Evolutionary conservation across 2,329 filamentous ascomycete genomes (phyloP).

Genomic region (Amesomyces nigricolor): DNA sequence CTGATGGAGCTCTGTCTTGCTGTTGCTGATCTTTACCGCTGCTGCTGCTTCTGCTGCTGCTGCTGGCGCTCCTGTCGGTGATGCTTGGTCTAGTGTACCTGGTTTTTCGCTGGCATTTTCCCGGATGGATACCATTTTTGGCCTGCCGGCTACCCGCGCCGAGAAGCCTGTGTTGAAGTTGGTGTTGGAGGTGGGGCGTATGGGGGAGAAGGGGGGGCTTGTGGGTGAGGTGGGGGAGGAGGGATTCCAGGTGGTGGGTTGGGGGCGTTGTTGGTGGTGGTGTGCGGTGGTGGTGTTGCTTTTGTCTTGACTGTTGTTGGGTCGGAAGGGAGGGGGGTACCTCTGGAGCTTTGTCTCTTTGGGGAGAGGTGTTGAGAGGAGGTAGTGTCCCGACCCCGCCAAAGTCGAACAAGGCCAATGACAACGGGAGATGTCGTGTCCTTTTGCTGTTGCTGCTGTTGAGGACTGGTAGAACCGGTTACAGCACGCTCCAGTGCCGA

Average conservation of each 20-base stretch:
- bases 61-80: not conserved
- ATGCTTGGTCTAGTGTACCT: not conserved
- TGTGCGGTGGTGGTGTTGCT: not conserved
- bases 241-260: not conserved
- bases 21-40: no score
- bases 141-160: not conserved
- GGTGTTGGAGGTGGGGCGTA: not conserved
- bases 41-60: no score
- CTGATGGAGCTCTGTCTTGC: conserved; percentile 10
- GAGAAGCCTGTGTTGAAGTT: conserved; percentile 6
- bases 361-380: no score
- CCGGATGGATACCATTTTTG: conserved; percentile 7
- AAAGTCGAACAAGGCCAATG: not conserved
- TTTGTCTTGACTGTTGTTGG: not conserved
- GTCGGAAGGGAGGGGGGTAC: not conserved
- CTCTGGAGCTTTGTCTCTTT: no score
- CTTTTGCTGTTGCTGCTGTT: no score
- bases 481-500: conserved; percentile 1
- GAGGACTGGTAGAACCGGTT: not conserved
- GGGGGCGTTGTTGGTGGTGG: not conserved
- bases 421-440: not conserved
- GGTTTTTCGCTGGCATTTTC: not conserved
- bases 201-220: not conserved
- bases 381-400: not conserved
- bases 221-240: no score